phyloP scores from a whole-genome alignment of 2,329 filamentous ascomycete species.

The Colletotrichum noveboracense region DNA sequence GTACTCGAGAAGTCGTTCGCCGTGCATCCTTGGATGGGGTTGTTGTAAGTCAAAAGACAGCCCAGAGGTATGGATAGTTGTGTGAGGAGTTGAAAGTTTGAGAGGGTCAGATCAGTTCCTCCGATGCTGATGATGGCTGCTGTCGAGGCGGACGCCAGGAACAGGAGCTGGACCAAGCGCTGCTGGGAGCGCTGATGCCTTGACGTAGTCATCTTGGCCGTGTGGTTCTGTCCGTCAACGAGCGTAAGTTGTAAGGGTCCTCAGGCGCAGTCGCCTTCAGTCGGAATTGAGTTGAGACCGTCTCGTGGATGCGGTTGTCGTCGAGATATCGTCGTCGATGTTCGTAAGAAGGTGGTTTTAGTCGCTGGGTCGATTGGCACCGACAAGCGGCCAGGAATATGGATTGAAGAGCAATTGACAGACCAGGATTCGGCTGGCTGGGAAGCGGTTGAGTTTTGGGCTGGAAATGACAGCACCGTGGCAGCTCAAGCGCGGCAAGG shows the following conservation, averaged over 20 bases:
- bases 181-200: not conserved
- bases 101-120: slow-evolving; percentile 28
- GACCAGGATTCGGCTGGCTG: slow-evolving; percentile 12
- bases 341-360: not conserved
- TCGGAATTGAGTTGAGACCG: not conserved
- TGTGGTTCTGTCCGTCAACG: not conserved
- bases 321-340: not conserved
- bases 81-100: slow-evolving; percentile 46
- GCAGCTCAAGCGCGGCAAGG: not conserved
- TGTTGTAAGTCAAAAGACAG: slow-evolving; percentile 48
- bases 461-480: slow-evolving; percentile 6
- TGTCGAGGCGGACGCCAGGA: slow-evolving; percentile 1
- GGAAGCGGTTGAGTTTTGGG: slow-evolving; percentile 17
- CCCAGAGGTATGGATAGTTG: slow-evolving; percentile 37
- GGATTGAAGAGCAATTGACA: not conserved
- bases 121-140: slow-evolving; percentile 7
- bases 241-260: not conserved
- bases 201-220: not conserved
- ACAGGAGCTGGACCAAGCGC: slow-evolving; percentile 1
- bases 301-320: not conserved
- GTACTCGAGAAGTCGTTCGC: slow-evolving; percentile 38
- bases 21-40: slow-evolving; percentile 41
- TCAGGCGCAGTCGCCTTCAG: slow-evolving; percentile 1
- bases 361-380: not conserved
- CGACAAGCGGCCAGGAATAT: slow-evolving; percentile 13